Evolutionary conservation across 2,329 filamentous ascomycete species (phyloP).

Genomic region (Spiromastix sp.): DNA sequence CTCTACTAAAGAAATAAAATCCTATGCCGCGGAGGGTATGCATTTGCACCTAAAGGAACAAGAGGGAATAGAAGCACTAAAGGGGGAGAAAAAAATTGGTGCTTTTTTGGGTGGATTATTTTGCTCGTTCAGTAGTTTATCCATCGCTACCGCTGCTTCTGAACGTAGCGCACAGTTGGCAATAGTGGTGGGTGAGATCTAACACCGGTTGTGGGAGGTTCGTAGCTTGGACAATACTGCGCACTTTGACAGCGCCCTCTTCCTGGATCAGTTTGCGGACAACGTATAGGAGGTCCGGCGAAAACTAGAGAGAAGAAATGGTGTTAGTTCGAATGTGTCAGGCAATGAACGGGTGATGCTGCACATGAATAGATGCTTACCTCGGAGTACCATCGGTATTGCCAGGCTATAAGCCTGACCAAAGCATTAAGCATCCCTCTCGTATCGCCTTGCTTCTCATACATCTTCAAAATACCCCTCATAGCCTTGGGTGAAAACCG

Average conservation of each 20-base stretch:
- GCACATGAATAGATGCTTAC: constrained; percentile 29
- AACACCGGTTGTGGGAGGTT: constrained; percentile 86
- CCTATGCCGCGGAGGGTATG: too few relatives aligned
- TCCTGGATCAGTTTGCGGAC: constrained; percentile 93
- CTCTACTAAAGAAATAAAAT: too few relatives aligned
- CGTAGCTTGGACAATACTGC: constrained; percentile 93
- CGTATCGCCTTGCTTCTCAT: constrained; percentile 68
- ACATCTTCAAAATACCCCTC: constrained; percentile 68
- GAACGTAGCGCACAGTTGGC: constrained; percentile 87
- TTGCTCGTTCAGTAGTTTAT: too few relatives aligned
- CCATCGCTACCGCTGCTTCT: constrained; percentile 86
- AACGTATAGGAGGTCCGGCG: constrained; percentile 75
- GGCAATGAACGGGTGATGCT: not conserved
- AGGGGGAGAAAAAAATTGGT: too few relatives aligned
- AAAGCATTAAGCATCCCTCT: constrained; percentile 73
- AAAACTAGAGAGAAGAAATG: constrained; percentile 53
- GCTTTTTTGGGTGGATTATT: too few relatives aligned
- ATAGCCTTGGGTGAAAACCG: constrained; percentile 92
- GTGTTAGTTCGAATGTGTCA: not conserved
- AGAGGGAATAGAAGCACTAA: too few relatives aligned
- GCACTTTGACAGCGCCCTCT: constrained; percentile 91
- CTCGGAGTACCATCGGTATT: constrained; percentile 99
- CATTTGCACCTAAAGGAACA: too few relatives aligned
- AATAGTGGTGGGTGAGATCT: constrained; percentile 93
- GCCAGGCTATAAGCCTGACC: constrained; percentile 90